Evolutionary conservation across 176 grass and related monocot genomes (phyloP), one percentile per base, ranked within the genome.

Genomic region (Leersia perrieri): DNA sequence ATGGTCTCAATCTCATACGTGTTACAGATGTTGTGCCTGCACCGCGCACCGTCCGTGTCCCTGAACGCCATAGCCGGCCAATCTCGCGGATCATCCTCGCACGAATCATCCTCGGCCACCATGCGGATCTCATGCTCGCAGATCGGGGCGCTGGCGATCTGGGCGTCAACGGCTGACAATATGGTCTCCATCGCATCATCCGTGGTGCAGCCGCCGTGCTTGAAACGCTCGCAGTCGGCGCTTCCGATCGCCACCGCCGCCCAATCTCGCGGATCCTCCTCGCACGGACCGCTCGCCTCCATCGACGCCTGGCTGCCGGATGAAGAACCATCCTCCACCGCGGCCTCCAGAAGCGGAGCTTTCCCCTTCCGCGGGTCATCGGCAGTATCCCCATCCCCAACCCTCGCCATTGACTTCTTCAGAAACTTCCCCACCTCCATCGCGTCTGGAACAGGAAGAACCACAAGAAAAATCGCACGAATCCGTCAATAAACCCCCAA

Each of bases 341-440:
- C 49, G 26, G 33, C 41, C 11, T 35, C 83, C 53, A 63, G 39
- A 5, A 11, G 13, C 2, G 42, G 42, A 14, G 42, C 42, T 14
- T 45, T 45, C 42, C 42, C 42, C 42, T 86, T 86, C 73, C 63
- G 4, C 76, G 69, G 44, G 31, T 26, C 27, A 30, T 40, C 42
- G 42, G 42, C 42, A n/a, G n/a, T 15, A 45, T 90, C 68, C 42
- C 31, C 47, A 65, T n/a, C n/a, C n/a, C n/a, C 55, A 73, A 45
- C 53, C 74, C 55, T 63, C 38, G 42, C 41, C 42, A 40, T 35
- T n/a, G n/a, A n/a, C n/a, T n/a, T n/a, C n/a, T n/a, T n/a, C n/a
- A n/a, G n/a, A n/a, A n/a, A n/a, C 86, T 38, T 75, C 51, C 22
- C 29, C 74, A 30, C 63, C 11, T n/a, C 63, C 86, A 86, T 92